Evolutionary conservation across 129 eudicot species (phyloP), one percentile per base, ranked within the genome.

Genomic region (Solidago caesia): DNA sequence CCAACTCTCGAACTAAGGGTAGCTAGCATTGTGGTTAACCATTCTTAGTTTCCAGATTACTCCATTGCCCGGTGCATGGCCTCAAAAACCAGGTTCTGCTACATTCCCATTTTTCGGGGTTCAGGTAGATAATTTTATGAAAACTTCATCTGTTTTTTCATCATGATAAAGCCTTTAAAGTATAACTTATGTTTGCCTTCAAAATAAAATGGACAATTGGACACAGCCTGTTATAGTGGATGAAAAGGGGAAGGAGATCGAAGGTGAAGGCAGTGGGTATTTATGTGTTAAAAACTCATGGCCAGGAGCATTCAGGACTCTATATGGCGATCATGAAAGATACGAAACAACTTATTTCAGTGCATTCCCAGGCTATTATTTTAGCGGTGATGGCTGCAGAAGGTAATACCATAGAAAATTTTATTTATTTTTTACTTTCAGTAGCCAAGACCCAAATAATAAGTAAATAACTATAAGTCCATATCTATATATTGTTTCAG

Each of bases 21-120:
- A 64, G 11, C 44, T 41, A 77, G 39, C 52, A 21, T 9, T 43
- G 25, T 62, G 33, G 14, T 13, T 51, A 41, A 76, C 60, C 27
- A 15, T 64, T 80, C 27, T 72, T 75, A 68, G 79, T 61, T 79
- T 81, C 60, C 83, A 95, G 99, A 95, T 95, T 74, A 82, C 97
- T 79, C 99, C 99, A 33, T 78, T 95, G 66, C 99, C 99, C 0
- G 99, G 99, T 81, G 96, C 97, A 25, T 95, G 96, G 96, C 90
- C 99, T 56, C 99, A 95, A 81, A 95, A 86, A 79, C 99, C 99
- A 43, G 99, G 99, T 59, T 95, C 99, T 68, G 97, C 97, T 74
- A 95, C 99, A 56, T 91, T 87, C 43, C 99, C 99, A 13, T 95
- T 95, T 85, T 95, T 91, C 71, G 99, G 99, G 72, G 95, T 95